Conservation (phyloP, 352 stramenopile genomes). For the Phytopythium oedochilum region DNA sequence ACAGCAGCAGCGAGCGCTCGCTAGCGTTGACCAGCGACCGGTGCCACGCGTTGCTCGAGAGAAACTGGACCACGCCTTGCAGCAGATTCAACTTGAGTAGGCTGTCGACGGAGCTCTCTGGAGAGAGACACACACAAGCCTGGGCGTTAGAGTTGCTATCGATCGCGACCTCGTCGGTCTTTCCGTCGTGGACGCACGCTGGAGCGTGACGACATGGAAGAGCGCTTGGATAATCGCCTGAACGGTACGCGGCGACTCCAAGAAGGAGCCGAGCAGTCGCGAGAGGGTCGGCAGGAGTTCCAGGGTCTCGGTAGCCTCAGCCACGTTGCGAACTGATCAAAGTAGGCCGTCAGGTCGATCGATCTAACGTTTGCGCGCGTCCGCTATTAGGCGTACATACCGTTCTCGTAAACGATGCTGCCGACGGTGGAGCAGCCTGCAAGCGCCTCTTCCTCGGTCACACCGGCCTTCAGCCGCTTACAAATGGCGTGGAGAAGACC, state of each 20-base stretch:
- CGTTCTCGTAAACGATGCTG: constrained; percentile 41
- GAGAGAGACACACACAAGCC: background rate
- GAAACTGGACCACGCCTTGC: constrained; percentile 25
- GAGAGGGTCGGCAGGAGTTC: constrained; percentile 18
- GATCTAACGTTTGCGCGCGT: background rate
- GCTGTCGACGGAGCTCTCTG: constrained; percentile 5
- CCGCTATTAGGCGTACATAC: no score
- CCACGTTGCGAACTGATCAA: constrained; percentile 17
- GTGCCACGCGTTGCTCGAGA: constrained; percentile 15
- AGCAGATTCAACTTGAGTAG: constrained; percentile 27
- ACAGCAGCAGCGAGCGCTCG: constrained; percentile 28
- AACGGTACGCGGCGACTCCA: constrained; percentile 12
- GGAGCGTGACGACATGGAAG: constrained; percentile 39
- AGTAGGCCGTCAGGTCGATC: background rate
- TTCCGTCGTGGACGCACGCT: constrained; percentile 10
- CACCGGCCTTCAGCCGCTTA: constrained; percentile 7
- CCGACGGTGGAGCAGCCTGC: constrained; percentile 24
- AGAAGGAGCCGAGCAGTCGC: constrained; percentile 17
- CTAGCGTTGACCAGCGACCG: constrained; percentile 3
- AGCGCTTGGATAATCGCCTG: constrained; percentile 27
- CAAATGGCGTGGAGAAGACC: constrained; percentile 30
- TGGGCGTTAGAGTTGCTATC: background rate
- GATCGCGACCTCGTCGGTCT: background rate
- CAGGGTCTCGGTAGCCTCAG: constrained; percentile 20
- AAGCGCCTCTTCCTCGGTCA: constrained; percentile 17